These are phyloP conservation scores for Irpex rosettiformis DNA, from an alignment of 1,284 basidiomycete genomes.

Conservation along the genomic window DNA sequence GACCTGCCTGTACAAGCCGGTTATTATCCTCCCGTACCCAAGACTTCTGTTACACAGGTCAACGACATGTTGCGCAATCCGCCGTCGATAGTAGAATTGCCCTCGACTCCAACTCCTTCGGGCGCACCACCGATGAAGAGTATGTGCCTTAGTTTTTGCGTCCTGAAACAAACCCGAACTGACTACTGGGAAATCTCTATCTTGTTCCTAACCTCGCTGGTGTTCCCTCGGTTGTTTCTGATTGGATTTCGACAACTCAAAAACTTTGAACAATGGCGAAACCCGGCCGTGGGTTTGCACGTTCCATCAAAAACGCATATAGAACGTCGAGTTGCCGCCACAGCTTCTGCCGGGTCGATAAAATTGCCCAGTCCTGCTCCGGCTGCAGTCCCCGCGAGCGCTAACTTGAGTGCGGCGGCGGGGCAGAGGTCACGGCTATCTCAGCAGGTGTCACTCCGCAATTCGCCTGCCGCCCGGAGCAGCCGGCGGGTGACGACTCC, in stretches of 20 bases:
- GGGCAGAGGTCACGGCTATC: conserved; percentile 25
- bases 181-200: neutral
- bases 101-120: conserved; percentile 16
- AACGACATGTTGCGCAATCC: conserved; percentile 47
- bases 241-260: neutral
- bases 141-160: conserved; percentile 18
- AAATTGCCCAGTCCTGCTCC: conserved; percentile 37
- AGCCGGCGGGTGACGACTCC: conserved; percentile 35
- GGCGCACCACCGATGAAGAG: conserved; percentile 26
- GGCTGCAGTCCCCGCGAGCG: conserved; percentile 14
- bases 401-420: conserved; percentile 10
- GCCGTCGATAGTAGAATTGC: conserved; percentile 25
- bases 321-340: conserved; percentile 24
- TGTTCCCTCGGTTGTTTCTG: neutral
- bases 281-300: neutral
- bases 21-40: conserved; percentile 25
- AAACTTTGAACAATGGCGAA: neutral
- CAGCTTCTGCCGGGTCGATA: conserved; percentile 27
- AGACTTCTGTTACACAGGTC: conserved; percentile 43
- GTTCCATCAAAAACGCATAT: conserved; percentile 1
- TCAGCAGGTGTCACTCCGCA: conserved; percentile 27
- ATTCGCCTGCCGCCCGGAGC: conserved; percentile 18
- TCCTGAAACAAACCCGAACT: neutral
- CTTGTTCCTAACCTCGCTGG: neutral
- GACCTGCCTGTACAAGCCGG: conserved; percentile 27